Evolutionary conservation across 2,329 filamentous ascomycete species (phyloP).

Genomic region (Pochonia chlamydosporia): DNA sequence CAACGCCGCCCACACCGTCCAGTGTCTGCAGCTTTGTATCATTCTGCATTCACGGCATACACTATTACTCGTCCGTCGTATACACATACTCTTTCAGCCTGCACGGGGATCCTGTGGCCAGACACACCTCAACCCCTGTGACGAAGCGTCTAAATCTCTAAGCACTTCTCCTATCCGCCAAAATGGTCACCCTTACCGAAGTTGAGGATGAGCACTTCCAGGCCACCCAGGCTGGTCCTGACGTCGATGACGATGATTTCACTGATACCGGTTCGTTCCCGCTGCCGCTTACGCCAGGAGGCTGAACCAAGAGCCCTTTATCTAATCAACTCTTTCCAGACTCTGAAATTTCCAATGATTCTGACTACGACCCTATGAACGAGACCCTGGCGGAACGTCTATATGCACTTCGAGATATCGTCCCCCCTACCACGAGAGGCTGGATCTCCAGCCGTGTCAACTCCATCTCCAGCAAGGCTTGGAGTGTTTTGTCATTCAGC

Average conservation of each 20-base stretch:
- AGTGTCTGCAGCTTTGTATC: neutral
- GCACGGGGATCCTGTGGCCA: neutral
- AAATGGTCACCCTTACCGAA: slow-evolving; percentile 94
- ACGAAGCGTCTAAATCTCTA: neutral
- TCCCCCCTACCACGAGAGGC: slow-evolving; percentile 66
- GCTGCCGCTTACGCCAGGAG: neutral
- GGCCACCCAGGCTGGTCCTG: slow-evolving; percentile 59
- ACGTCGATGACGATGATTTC: slow-evolving; percentile 88
- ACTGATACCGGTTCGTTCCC: slow-evolving; percentile 74
- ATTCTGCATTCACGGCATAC: neutral
- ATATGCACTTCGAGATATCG: slow-evolving; percentile 67
- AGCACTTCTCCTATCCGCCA: slow-evolving; percentile 24
- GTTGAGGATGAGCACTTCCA: slow-evolving; percentile 95
- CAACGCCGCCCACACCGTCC: neutral
- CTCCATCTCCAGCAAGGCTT: slow-evolving; percentile 43
- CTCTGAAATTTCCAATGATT: slow-evolving; percentile 79
- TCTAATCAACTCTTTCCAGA: slow-evolving; percentile 39
- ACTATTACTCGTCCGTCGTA: neutral
- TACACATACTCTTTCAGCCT: neutral
- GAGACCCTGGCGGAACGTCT: slow-evolving; percentile 64
- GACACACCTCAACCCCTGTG: neutral
- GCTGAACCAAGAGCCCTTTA: slow-evolving; percentile 3
- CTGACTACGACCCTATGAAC: slow-evolving; percentile 55
- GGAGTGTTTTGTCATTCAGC: slow-evolving; percentile 60
- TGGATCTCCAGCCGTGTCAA: slow-evolving; percentile 57